Base-by-base conservation (phyloP, 768 basidiomycete species). In the Tulasnella sp. region DNA sequence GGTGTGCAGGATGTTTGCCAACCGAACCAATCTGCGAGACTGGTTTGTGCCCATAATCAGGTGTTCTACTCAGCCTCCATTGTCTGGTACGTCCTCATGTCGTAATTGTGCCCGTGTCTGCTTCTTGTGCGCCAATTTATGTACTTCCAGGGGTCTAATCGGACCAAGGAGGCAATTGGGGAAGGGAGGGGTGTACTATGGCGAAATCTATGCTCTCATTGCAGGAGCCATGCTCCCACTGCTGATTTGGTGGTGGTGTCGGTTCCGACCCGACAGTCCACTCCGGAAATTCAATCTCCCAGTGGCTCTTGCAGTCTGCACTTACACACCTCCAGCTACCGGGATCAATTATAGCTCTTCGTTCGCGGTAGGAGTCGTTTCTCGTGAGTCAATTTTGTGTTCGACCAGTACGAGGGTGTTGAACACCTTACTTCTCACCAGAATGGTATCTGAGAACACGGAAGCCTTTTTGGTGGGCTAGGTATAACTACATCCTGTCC, bases 401-500 rank as follows among this genome's bases (percentile, higher is more conserved):
- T 10, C 42, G 32, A 11, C 7, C 20, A 7, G 11, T 61, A 23
- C 57, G 57, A 7, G 9, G 3, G 57, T 4, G n/a, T 6, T 32
- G n/a, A 32, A 61, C 32, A 7, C 16, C 20, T 71, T 4, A 0
- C 0, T 29, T 23, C 20, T 29, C 57, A 26, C n/a, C 81, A 85
- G 85, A 88, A 80, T 88, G 84, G 80, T 78, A 84, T 74, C 71
- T 87, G 10, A 84, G 87, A 10, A 83, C 85, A 29, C 81, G 82
- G 2, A 80, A 82, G 61, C 87, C 87, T 81, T 83, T 83, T 2
- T 87, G 86, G 87, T 88, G 87, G 87, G 85, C 85, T 20, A 87
- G 87, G 84, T 88, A 85, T 84, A 88, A 87, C 79, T 88, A 87
- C 79, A 83, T 87, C 48, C 82, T 87, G 2, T 84, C 84, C 11